Evolutionary conservation across 768 basidiomycete species (phyloP), one percentile per base, ranked within the genome.

Genomic region (Lentinula guzmanii): DNA sequence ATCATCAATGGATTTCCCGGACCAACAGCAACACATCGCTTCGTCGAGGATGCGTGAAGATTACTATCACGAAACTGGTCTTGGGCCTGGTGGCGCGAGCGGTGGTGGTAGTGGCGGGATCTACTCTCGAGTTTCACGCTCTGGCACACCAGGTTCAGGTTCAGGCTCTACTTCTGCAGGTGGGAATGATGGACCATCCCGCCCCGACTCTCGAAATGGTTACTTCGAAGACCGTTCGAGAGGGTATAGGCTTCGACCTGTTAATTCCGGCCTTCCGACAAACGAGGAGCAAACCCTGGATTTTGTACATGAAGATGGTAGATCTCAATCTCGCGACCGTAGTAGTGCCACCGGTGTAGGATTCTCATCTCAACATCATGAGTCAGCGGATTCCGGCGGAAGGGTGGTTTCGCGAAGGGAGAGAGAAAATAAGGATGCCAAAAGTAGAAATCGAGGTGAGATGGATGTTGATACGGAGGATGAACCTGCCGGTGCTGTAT

Each of bases 391-490:
- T 39, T 71, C 76, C 60, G 65, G 41, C n/a, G 56, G 39, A 31
- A 43, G 72, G 69, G 65, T 74, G 68, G 82, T 82, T 52, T 70
- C 79, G 43, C 10, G 57, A 9, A 46, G 57, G 57, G 57, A 58
- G 18, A 33, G 46, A 41, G 37, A 48, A 58, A 11, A 11, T n/a
- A 48, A 48, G 8, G 37, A 34, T 33, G 15, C 51, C 4, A 81
- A 83, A 70, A 88, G 86, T 69, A 79, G 86, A 60, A 77, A 74
- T 64, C 77, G 84, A 62, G 80, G 80, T 54, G 86, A 88, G 58
- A 84, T 86, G 84, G 86, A 89, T 45, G 76, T 82, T 52, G 85
- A 86, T 60, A 82, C 74, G 51, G 81, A 81, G 33, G 68, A 70
- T 42, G 70, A 67, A 58, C 18, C 54, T 72, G 69, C 34, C 60